Conservation (phyloP, 2,329 filamentous ascomycete species). For the Aspergillus sp. region DNA sequence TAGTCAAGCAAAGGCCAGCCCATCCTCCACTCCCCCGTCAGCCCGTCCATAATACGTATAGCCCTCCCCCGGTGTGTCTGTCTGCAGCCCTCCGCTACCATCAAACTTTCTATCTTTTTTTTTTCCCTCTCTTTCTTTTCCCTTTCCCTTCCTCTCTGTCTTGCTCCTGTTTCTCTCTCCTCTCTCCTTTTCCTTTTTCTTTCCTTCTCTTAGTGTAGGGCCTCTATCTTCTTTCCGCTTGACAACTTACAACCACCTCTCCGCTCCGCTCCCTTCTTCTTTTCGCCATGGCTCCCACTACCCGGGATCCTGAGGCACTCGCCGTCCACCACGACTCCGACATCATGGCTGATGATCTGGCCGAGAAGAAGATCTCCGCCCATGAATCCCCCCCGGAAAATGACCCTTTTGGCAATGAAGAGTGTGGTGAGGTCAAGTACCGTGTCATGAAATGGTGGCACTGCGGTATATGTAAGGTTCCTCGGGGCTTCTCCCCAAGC, state of each 20-base stretch:
- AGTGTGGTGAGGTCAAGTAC: constrained; percentile 50
- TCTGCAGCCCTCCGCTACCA: neutral
- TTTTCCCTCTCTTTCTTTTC: neutral
- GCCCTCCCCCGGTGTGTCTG: neutral
- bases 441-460: constrained; percentile 53
- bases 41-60: too few species aligned
- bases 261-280: neutral
- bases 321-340: neutral
- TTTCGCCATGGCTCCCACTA: neutral
- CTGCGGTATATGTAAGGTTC: constrained; percentile 37
- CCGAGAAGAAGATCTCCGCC: constrained; percentile 15
- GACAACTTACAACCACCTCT: neutral
- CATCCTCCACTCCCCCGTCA: neutral
- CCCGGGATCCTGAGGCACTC: constrained; percentile 1
- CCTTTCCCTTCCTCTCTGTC: neutral
- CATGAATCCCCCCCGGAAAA: constrained; percentile 11
- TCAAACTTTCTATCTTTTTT: neutral
- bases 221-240: neutral
- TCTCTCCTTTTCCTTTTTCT: neutral
- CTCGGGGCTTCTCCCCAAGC: too few species aligned
- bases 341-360: neutral
- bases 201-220: neutral
- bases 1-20: neutral
- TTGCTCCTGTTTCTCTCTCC: neutral
- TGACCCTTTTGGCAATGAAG: constrained; percentile 45